Base-by-base conservation (phyloP, 805 yeast species). In the Millerozyma miso region DNA sequence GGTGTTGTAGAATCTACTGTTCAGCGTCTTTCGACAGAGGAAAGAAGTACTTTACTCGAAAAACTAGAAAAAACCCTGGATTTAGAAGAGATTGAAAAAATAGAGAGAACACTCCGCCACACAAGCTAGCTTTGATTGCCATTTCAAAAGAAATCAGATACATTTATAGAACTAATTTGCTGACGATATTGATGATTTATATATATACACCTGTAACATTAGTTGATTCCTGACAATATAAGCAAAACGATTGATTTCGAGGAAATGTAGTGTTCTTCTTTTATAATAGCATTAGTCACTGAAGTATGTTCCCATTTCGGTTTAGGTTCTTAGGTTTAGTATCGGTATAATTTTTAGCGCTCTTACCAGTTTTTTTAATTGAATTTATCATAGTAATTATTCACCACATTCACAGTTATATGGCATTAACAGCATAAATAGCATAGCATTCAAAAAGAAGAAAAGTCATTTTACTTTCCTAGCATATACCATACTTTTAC, bases 31-130 rank as follows among this genome's bases (percentile, higher is more conserved):
- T 68, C 81, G 1, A 75, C 69, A 0, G 79, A 74, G 31, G 88
- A 83, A 32, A 74, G 70, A 43, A 59, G 61, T 12, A 62, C 64
- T 37, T 61, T 90, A 38, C 71, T 81, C 47, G 56, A 67, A 34
- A 74, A 79, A 48, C 66, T 90, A 43, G 70, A 73, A 40, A 67
- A 63, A 26, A 95, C 97, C 1, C 73, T 80, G 3, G 79, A 81
- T 40, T 57, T 90, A 44, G 85, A 76, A 4, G 97, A 90, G 48
- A 85, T 89, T 4, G 85, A 82, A 44, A 65, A 78, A 39, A 76
- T 89, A 18, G 95, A 88, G 57, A 66, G 62, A 23, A 7, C 10
- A 23, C 29, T 23, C 10, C 29, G 10, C n/a, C n/a, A n/a, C n/a
- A n/a, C n/a, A n/a, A n/a, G n/a, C n/a, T n/a, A n/a, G n/a, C n/a